Evolutionary conservation across 257 asterid species (phyloP), one percentile per base, ranked within the genome.

Genomic region (Przewalskia tangutica): DNA sequence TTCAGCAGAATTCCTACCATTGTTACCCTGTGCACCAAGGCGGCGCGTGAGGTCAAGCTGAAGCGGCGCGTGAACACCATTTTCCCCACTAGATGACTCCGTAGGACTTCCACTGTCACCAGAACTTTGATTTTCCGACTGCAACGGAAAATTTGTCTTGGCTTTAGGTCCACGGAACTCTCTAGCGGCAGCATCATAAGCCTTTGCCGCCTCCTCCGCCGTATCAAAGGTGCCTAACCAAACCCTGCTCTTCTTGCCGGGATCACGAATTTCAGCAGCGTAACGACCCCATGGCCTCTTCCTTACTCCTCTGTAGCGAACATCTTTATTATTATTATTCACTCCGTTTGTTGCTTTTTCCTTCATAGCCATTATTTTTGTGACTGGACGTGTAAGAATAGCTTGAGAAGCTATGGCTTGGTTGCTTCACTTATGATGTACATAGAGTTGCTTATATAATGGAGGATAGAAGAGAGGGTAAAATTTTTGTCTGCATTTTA

Each of bases 211-310:
- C 81, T 89, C 97, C 87, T 92, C 98, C 65, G 98, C 98, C 66
- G 97, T 92, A 87, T 94, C 98, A 81, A 94, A 94, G 0, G 98
- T 94, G 18, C 98, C 98, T 18, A 94, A 77, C 98, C 98, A 94
- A 68, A 94, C 98, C 4, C 98, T 89, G 82, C 90, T 90, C 54
- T 92, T 92, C 90, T 92, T 94, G 44, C 92, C 90, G 2, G 98
- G 97, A 83, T 94, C 98, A 4, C 98, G 95, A 88, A 94, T 94
- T 86, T 94, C 98, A 68, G 98, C 97, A 64, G 98, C 98, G 88
- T 91, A 94, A 4, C 98, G 95, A 27, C 98, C 98, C 98, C 98
- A 94, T 1, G 98, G 98, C 91, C 98, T 85, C 96, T 94, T 94
- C 80, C 98, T 67, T 4, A 94, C 98, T 34, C 98, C 98, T n/a